Conservation (phyloP, 768 basidiomycete species). For the Termitomyces sp. region DNA sequence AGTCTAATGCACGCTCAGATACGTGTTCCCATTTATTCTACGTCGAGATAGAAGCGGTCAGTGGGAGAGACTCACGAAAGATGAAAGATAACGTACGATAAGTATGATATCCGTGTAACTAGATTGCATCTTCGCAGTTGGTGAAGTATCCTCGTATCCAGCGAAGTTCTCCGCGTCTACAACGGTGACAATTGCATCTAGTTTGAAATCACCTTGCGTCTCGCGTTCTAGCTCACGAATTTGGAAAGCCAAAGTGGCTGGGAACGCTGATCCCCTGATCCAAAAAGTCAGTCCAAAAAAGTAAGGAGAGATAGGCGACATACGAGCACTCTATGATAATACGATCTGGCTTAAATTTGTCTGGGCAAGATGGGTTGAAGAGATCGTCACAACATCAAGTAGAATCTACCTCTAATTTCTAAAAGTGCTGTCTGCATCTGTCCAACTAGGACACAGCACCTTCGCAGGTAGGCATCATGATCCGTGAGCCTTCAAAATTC, state of each 20-base stretch:
- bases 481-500: background rate
- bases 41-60: background rate
- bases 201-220: conserved; percentile 65
- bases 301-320: conserved; percentile 19
- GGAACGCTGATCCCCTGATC: conserved; percentile 86
- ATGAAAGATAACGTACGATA: conserved; percentile 50
- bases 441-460: conserved; percentile 92
- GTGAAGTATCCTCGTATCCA: conserved; percentile 90
- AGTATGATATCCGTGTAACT: conserved; percentile 91
- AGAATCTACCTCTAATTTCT: conserved; percentile 68
- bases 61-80: background rate
- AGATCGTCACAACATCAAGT: background rate
- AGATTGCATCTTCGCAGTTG: conserved; percentile 93
- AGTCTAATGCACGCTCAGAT: conserved; percentile 72
- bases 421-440: conserved; percentile 89
- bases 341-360: conserved; percentile 80
- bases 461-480: conserved; percentile 20
- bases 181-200: conserved; percentile 91
- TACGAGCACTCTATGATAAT: conserved; percentile 96
- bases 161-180: conserved; percentile 88
- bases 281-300: background rate
- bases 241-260: conserved; percentile 92
- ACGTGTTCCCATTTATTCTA: conserved; percentile 92
- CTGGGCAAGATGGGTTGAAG: conserved; percentile 29
- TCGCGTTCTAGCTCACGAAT: conserved; percentile 84